Percentiles rank a stretch among this genome's conserved stretches.
phyloP scores from a whole-genome alignment of 495 filamentous ascomycete genomes.

The Letharia lupina region DNA sequence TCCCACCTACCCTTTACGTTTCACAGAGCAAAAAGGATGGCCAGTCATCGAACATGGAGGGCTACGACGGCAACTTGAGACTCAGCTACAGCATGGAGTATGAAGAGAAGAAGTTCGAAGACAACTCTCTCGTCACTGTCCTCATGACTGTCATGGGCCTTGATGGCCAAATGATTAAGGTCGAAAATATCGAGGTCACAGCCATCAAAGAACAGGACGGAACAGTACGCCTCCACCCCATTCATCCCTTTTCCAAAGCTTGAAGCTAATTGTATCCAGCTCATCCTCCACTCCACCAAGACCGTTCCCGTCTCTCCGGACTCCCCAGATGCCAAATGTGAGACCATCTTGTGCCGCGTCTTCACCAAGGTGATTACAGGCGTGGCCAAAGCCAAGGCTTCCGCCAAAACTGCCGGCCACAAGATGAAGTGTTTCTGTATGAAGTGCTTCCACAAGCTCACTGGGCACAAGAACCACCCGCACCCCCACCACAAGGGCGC shows the following conservation, averaged over 20 bases:
- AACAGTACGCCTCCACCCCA: slow-evolving; percentile 20
- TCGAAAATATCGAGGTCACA: slow-evolving; percentile 41
- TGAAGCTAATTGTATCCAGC: slow-evolving; percentile 8
- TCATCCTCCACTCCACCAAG: slow-evolving; percentile 18
- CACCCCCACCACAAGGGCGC: slow-evolving; percentile 10
- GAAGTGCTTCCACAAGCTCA: slow-evolving; percentile 22
- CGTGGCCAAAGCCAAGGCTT: slow-evolving; percentile 22
- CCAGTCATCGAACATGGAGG: slow-evolving; percentile 16
- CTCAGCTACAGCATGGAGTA: slow-evolving; percentile 27
- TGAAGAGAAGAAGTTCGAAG: slow-evolving; percentile 18
- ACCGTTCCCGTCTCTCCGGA: slow-evolving; percentile 14
- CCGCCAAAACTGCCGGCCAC: slow-evolving; percentile 19
- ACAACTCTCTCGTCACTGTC: slow-evolving; percentile 17
- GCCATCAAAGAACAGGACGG: slow-evolving; percentile 34
- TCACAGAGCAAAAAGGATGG: slow-evolving; percentile 22
- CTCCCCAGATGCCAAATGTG: slow-evolving; percentile 23
- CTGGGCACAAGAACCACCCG: slow-evolving; percentile 11
- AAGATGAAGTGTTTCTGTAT: slow-evolving; percentile 26
- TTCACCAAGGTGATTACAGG: slow-evolving; percentile 21
- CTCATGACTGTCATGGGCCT: slow-evolving; percentile 37
- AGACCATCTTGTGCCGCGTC: slow-evolving; percentile 25
- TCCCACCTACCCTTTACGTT: slow-evolving; percentile 21
- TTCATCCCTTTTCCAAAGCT: neutral
- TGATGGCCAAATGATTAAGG: slow-evolving; percentile 40
- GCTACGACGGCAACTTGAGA: slow-evolving; percentile 21